Evolutionary conservation across 2,329 filamentous ascomycete species (phyloP).

Genomic region (Fusarium sp.): DNA sequence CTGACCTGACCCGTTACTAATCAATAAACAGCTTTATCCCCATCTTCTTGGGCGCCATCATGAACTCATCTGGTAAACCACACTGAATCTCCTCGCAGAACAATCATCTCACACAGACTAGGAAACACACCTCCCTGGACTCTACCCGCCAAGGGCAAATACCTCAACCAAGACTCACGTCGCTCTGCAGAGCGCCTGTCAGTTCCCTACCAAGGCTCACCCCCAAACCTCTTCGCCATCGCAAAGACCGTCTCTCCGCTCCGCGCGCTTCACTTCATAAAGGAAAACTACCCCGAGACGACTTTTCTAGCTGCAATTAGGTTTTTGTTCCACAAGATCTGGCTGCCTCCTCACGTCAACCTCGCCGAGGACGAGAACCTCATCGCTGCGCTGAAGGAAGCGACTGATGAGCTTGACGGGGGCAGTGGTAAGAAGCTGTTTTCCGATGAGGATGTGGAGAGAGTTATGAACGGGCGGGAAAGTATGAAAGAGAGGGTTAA

Average conservation of each 20-base stretch:
- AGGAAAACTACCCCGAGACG: conserved; percentile 64
- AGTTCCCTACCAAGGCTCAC: conserved; percentile 54
- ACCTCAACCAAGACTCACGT: conserved; percentile 61
- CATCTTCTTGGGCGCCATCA: conserved; percentile 78
- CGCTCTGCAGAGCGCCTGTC: conserved; percentile 58
- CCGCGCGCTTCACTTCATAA: conserved; percentile 76
- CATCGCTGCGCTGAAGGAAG: conserved; percentile 53
- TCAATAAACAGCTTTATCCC: conserved; percentile 71
- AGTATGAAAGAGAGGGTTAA: conserved; percentile 63
- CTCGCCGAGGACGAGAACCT: conserved; percentile 71
- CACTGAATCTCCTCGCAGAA: not conserved
- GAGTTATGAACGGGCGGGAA: conserved; percentile 67
- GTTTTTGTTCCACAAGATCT: conserved; percentile 72
- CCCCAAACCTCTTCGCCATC: conserved; percentile 60
- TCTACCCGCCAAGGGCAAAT: conserved; percentile 74
- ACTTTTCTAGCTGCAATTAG: conserved; percentile 67
- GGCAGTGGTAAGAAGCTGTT: conserved; percentile 58
- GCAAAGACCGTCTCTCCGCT: conserved; percentile 68
- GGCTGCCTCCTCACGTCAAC: conserved; percentile 70
- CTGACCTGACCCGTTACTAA: not conserved
- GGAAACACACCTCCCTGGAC: conserved; percentile 83
- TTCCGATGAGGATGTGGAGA: conserved; percentile 62
- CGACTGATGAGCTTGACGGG: conserved; percentile 47
- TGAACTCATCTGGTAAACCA: conserved; percentile 65
- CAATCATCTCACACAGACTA: conserved; percentile 46